Evolutionary conservation across 768 basidiomycete species (phyloP).

Genomic region (Astraeus odoratus): DNA sequence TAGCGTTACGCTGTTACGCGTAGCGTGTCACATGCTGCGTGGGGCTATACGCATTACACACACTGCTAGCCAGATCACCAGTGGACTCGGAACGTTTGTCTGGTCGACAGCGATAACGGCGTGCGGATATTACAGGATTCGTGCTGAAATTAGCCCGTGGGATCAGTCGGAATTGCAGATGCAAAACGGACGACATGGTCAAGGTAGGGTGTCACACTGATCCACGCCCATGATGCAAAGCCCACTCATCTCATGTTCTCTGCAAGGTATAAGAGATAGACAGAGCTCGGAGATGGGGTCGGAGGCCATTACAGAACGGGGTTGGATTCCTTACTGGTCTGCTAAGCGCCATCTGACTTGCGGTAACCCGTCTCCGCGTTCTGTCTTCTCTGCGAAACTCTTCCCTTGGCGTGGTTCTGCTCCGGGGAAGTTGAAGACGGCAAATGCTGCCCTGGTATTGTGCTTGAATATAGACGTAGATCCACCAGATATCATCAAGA

Average conservation of each 20-base stretch:
- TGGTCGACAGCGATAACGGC: conserved; percentile 2
- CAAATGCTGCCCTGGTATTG: conserved; percentile 80
- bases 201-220: conserved; percentile 12
- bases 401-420: conserved; percentile 75
- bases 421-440: conserved; percentile 85
- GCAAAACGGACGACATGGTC: conserved; percentile 25
- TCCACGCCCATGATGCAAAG: neutral
- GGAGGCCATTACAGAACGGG: conserved; percentile 52
- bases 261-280: conserved; percentile 12
- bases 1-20: no score
- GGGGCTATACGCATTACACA: no score
- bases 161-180: conserved; percentile 8
- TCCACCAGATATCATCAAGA: conserved; percentile 96
- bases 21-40: no score
- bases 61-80: no score
- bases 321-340: conserved; percentile 70
- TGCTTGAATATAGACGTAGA: conserved; percentile 98
- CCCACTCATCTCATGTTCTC: conserved; percentile 5
- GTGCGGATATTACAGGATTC: neutral
- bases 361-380: conserved; percentile 74
- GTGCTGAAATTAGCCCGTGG: neutral
- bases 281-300: conserved; percentile 32
- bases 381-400: conserved; percentile 57
- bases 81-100: neutral
- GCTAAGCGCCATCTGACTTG: conserved; percentile 88